These are phyloP conservation scores for Infundibulicybe gibba DNA, from an alignment of 768 basidiomycete species.

Conservation along the genomic window DNA sequence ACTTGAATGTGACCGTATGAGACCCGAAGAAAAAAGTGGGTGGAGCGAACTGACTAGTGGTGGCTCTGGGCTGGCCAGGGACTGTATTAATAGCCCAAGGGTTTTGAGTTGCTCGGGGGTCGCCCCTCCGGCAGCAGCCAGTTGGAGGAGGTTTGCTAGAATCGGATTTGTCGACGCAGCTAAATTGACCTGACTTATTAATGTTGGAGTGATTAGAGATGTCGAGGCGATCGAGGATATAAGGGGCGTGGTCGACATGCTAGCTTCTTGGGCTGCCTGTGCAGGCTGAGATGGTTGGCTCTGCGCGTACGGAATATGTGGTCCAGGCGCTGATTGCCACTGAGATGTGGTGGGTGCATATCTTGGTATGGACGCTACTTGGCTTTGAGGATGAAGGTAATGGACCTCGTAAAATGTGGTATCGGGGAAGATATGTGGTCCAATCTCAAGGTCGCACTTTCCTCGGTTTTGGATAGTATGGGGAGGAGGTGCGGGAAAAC, in stretches of 20 bases:
- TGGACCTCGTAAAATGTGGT: slow-evolving; percentile 73
- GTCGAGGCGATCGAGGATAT: slow-evolving; percentile 41
- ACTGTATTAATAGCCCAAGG: slow-evolving; percentile 71
- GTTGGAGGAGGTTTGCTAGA: slow-evolving; percentile 61
- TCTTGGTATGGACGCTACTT: slow-evolving; percentile 7
- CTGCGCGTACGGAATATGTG: slow-evolving; percentile 1
- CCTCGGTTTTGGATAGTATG: slow-evolving; percentile 66
- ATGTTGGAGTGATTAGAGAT: slow-evolving; percentile 48
- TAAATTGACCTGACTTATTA: slow-evolving; percentile 61
- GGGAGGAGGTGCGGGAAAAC: slow-evolving; percentile 52
- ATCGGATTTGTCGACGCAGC: slow-evolving; percentile 67
- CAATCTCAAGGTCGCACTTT: slow-evolving; percentile 67
- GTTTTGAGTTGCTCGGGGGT: slow-evolving; percentile 63
- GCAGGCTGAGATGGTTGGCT: slow-evolving; percentile 8
- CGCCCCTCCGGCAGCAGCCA: slow-evolving; percentile 60
- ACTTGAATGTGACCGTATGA: too few species aligned
- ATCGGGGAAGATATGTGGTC: slow-evolving; percentile 68
- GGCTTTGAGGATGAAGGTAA: slow-evolving; percentile 41
- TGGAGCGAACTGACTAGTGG: slow-evolving; percentile 8
- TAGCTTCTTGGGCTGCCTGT: slow-evolving; percentile 10
- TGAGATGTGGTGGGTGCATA: slow-evolving; percentile 20
- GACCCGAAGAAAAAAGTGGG: slow-evolving; percentile 1
- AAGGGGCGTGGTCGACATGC: slow-evolving; percentile 29
- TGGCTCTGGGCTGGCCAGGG: slow-evolving; percentile 39
- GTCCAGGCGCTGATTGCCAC: slow-evolving; percentile 22